phyloP scores from a whole-genome alignment of 768 basidiomycete species.

The Phylloporus rhodoxanthus region DNA sequence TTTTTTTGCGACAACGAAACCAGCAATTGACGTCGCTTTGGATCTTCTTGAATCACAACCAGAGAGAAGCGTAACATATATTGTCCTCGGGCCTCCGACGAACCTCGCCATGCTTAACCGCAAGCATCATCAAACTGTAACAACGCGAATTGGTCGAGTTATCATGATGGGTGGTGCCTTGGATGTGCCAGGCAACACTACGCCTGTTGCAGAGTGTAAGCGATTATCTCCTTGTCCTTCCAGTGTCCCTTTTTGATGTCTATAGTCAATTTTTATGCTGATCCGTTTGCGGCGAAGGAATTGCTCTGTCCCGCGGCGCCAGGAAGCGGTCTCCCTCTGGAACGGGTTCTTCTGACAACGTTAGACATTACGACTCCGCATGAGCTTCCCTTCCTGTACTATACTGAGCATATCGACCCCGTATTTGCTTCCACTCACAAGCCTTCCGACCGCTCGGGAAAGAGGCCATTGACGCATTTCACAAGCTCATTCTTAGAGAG shows the following conservation, averaged over 20 bases:
- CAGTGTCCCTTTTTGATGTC: background rate
- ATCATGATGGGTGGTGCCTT: slow-evolving; percentile 92
- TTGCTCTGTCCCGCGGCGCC: slow-evolving; percentile 44
- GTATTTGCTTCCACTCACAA: slow-evolving; percentile 42
- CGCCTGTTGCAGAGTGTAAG: slow-evolving; percentile 79
- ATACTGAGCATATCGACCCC: slow-evolving; percentile 56
- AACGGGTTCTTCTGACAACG: slow-evolving; percentile 65
- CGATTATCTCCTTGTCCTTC: background rate
- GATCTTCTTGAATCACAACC: slow-evolving; percentile 50
- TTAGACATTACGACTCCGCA: slow-evolving; percentile 82
- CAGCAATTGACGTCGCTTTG: slow-evolving; percentile 50
- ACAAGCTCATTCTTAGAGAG: slow-evolving; percentile 75
- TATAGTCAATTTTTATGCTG: slow-evolving; percentile 80
- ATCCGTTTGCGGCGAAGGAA: slow-evolving; percentile 76
- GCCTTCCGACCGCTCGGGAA: slow-evolving; percentile 44
- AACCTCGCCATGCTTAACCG: slow-evolving; percentile 68
- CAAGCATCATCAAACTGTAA: slow-evolving; percentile 46
- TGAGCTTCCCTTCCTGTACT: slow-evolving; percentile 66
- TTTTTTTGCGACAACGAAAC: slow-evolving; percentile 40
- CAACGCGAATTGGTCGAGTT: slow-evolving; percentile 61
- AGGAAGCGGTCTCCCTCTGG: slow-evolving; percentile 48
- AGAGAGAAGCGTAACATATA: slow-evolving; percentile 56
- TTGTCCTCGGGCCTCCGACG: slow-evolving; percentile 73
- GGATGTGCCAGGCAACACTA: slow-evolving; percentile 86
- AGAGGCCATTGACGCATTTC: slow-evolving; percentile 65